Evolutionary conservation across 163 green algal genomes (phyloP).

Genomic region (Picocystis sp.): DNA sequence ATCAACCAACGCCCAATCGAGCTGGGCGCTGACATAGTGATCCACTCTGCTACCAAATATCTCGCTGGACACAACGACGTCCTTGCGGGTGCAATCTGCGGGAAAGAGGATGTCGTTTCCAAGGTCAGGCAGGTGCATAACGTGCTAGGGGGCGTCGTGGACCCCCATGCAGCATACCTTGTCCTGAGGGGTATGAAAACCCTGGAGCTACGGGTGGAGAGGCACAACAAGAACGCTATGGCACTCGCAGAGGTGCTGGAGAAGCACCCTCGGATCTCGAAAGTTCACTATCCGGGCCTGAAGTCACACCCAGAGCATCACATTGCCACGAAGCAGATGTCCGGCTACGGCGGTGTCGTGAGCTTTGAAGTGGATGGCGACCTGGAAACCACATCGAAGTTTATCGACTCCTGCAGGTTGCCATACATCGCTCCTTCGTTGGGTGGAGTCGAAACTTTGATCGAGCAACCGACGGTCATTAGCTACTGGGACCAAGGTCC

Average conservation of each 20-base stretch:
- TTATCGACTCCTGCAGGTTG: slow-evolving; percentile 79
- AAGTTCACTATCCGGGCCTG: slow-evolving; percentile 82
- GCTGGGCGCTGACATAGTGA: slow-evolving; percentile 91
- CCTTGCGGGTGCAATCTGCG: slow-evolving; percentile 34
- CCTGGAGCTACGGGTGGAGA: slow-evolving; percentile 72
- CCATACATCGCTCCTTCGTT: slow-evolving; percentile 96
- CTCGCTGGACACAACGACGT: slow-evolving; percentile 97
- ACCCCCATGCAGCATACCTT: slow-evolving; percentile 93
- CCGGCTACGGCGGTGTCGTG: slow-evolving; percentile 86
- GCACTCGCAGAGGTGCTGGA: slow-evolving; percentile 64
- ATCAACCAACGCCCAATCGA: slow-evolving; percentile 61
- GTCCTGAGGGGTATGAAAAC: slow-evolving; percentile 97
- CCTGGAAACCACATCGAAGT: slow-evolving; percentile 67
- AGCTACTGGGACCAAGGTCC: slow-evolving; percentile 82
- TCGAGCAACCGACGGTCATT: slow-evolving; percentile 94
- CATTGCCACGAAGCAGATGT: slow-evolving; percentile 88
- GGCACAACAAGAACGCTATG: slow-evolving; percentile 47
- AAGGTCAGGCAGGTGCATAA: slow-evolving; percentile 61
- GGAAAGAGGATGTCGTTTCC: slow-evolving; percentile 15
- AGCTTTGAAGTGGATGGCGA: slow-evolving; percentile 89
- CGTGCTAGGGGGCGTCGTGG: slow-evolving; percentile 88
- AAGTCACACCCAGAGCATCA: slow-evolving; percentile 77
- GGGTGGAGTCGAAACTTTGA: slow-evolving; percentile 88
- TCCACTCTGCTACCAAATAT: slow-evolving; percentile 98
- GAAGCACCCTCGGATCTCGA: slow-evolving; percentile 63